Conservation (phyloP, 495 filamentous ascomycete species). For the Darksidea phi region DNA sequence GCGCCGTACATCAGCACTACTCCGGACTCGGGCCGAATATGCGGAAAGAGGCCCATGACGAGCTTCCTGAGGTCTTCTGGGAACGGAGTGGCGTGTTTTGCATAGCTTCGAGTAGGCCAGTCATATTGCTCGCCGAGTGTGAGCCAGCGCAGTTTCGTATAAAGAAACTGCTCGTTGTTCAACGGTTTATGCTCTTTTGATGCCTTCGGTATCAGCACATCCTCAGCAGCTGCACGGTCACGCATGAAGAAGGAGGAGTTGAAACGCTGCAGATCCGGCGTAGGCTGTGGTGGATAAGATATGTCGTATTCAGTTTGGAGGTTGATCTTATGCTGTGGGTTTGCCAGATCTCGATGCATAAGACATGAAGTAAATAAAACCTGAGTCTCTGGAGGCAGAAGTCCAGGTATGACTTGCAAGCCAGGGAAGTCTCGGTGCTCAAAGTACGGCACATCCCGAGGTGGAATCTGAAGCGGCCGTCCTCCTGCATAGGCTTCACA, state of each 20-base stretch:
- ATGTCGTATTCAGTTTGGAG: slow-evolving; percentile 31
- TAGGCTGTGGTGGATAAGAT: slow-evolving; percentile 22
- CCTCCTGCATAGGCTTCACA: slow-evolving; percentile 12
- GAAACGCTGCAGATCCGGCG: slow-evolving; percentile 16
- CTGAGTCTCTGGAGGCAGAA: slow-evolving; percentile 31
- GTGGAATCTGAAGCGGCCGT: not conserved
- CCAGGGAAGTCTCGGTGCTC: slow-evolving; percentile 26
- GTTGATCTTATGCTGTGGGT: slow-evolving; percentile 32
- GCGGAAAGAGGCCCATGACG: slow-evolving; percentile 29
- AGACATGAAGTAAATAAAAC: slow-evolving; percentile 26
- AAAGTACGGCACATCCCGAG: slow-evolving; percentile 4
- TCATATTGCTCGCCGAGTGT: slow-evolving; percentile 35
- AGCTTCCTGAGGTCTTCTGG: slow-evolving; percentile 23
- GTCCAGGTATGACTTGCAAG: slow-evolving; percentile 25
- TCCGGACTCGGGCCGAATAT: slow-evolving; percentile 30
- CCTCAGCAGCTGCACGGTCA: slow-evolving; percentile 10
- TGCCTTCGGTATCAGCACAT: slow-evolving; percentile 20
- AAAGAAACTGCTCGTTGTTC: slow-evolving; percentile 32
- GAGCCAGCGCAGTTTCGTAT: slow-evolving; percentile 34
- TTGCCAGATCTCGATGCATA: slow-evolving; percentile 29
- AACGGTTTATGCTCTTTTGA: slow-evolving; percentile 23
- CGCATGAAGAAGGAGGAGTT: slow-evolving; percentile 21
- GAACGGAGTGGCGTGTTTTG: slow-evolving; percentile 28
- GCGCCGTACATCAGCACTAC: slow-evolving; percentile 30
- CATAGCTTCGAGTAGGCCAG: slow-evolving; percentile 32